Percentiles rank a stretch among this genome's conserved stretches.
These are phyloP conservation scores for Phytophthora pistaciae DNA, from an alignment of 352 stramenopile genomes.

Conservation along the genomic window DNA sequence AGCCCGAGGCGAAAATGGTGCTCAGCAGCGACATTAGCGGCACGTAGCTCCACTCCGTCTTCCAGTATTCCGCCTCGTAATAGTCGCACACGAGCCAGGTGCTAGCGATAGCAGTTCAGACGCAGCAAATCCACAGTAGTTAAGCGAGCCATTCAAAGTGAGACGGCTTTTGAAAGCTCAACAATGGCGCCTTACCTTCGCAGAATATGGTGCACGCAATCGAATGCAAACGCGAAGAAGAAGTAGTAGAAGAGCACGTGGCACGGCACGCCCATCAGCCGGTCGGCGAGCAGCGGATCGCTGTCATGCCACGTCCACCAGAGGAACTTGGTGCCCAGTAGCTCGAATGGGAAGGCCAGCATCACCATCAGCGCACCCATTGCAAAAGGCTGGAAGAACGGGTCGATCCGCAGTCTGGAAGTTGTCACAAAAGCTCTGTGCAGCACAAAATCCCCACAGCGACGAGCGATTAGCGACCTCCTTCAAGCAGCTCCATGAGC, in stretches of 20 bases:
- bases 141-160: not conserved
- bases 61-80: conserved; percentile 72
- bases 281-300: conserved; percentile 67
- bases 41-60: conserved; percentile 71
- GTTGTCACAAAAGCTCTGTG: conserved; percentile 77
- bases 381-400: conserved; percentile 75
- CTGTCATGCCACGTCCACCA: conserved; percentile 91
- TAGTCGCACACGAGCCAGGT: conserved; percentile 63
- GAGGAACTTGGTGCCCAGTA: conserved; percentile 83
- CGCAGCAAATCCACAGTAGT: not conserved
- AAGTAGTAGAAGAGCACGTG: conserved; percentile 77
- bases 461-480: not conserved
- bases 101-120: conserved; percentile 28
- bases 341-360: conserved; percentile 75
- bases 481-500: not conserved
- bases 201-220: conserved; percentile 62
- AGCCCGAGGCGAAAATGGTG: conserved; percentile 57
- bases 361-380: conserved; percentile 68
- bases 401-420: conserved; percentile 74
- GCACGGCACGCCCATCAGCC: conserved; percentile 72
- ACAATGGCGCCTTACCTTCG: conserved; percentile 46
- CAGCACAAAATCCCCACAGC: conserved; percentile 3
- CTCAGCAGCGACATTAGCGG: conserved; percentile 63
- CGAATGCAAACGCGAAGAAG: conserved; percentile 66
- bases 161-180: not conserved